Evolutionary conservation across 2,329 filamentous ascomycete genomes (phyloP), one percentile per base, ranked within the genome.

Genomic region (Metarhizium sp.): DNA sequence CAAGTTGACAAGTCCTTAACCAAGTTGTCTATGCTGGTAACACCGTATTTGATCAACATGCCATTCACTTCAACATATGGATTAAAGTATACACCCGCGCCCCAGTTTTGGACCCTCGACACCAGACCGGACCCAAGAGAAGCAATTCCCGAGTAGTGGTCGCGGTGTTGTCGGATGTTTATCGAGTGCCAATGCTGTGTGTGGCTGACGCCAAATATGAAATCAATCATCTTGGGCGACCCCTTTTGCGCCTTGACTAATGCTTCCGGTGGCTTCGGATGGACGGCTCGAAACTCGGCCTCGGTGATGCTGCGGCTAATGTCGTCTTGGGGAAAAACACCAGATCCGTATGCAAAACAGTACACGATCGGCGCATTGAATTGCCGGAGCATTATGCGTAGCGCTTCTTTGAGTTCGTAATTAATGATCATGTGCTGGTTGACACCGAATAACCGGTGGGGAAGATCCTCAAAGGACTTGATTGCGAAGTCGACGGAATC

Each of bases 381-480:
- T 65, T 95, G 84, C 82, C 91, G 94, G 25, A 96, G 76, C 60
- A 97, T 88, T 64, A 91, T 84, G 54, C 92, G 84, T 64, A 99
- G 73, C 13, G 87, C 87, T 70, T 96, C 88, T 67, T 96, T 96
- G 71, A 97, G 94, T 69, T 97, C 92, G 67, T 90, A 85, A 67
- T 97, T 95, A 67, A 97, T 95, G 58, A 90, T 79, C 78, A 97
- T 95, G 72, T 97, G 89, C 71, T 99, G 94, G 64, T 99, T 99
- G 63, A 92, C 86, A 16, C 94, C 94, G 63, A 97, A 97, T 63
- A 73, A 65, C n/a, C 73, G 69, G 59, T 74, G 73, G 4, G 73
- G 73, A 2, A 76, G 66, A 55, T 76, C 73, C n/a, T 70, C 67
- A 38, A 76, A 76, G n/a, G 70, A 70, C 57, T 72, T 66, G 53